Base-by-base conservation (phyloP, 2,329 filamentous ascomycete species). In the Colletotrichum caudatum region DNA sequence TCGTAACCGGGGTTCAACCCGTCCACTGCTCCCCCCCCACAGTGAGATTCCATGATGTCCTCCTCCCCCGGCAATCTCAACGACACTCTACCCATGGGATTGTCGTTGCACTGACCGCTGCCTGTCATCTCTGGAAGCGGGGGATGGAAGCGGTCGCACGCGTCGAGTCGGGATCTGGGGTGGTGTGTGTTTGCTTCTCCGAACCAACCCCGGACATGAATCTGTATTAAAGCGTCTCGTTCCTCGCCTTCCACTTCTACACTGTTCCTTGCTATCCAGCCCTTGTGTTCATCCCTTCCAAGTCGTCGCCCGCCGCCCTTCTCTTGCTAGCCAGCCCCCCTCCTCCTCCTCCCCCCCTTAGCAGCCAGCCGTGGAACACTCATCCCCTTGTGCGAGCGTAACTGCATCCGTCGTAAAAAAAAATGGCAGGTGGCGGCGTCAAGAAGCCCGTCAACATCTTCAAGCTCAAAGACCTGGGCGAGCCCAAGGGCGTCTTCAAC, bases 401-500 rank as follows among this genome's bases (percentile, higher is more conserved):
- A 64, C 29, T 9, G 2, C 39, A 41, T 14, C 46, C 39, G 51
- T 59, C 65, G 26, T n/a, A n/a, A n/a, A 29, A 29, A 29, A 71
- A 64, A 35, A 71, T 71, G 69, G 69, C 69, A 59, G 69, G 68
- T 64, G 84, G 84, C 73, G 84, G 83, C 72, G 83, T 84, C 70
- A 88, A 88, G 80, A 88, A 87, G 76, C 86, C 86, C 69, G 83
- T 88, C 80, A 88, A 89, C 76, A 83, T 93, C 76, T 94, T 93
- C 82, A 87, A 84, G 76, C 81, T 91, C 73, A 86, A 89, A 76
- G 80, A 92, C 73, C 84, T 90, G 60, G 88, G 88, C 70, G 92
- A 93, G 72, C 93, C 93, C 5, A 86, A 87, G 66, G 89, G 92
- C 77, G 87, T 91, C 73, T 89, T 94, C 79, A 95, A 95, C 82